These are phyloP conservation scores for Chytriomyces hyalinus DNA, from an alignment of 192 early-diverging fungal species.

Conservation along the genomic window DNA sequence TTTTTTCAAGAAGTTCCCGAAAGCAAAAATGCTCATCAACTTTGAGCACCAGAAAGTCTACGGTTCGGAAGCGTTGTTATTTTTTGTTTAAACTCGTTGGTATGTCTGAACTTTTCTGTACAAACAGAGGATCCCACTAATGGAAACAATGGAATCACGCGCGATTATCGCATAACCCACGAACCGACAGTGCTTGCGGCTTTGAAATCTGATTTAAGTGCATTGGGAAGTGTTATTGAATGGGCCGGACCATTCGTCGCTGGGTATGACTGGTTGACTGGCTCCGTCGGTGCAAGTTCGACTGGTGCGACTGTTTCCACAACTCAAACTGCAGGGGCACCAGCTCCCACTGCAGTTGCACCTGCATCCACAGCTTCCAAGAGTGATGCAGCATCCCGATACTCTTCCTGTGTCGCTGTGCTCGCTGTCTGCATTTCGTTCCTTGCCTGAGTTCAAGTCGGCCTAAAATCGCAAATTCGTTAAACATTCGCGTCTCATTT, in stretches of 20 bases:
- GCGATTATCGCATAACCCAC: slow-evolving; percentile 32
- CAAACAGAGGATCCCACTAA: background rate
- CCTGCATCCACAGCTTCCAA: background rate
- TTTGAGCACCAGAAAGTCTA: slow-evolving; percentile 6
- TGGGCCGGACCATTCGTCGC: slow-evolving; percentile 22
- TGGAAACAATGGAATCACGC: slow-evolving; percentile 12
- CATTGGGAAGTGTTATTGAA: background rate
- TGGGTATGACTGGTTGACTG: slow-evolving; percentile 17
- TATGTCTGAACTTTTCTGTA: too few species aligned
- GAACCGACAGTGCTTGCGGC: slow-evolving; percentile 22
- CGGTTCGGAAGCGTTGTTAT: too few species aligned
- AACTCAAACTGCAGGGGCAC: background rate
- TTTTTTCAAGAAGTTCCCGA: slow-evolving; percentile 19
- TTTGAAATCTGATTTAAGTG: slow-evolving; percentile 25
- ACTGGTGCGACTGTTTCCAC: background rate
- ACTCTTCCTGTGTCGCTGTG: background rate
- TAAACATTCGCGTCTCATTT: too few species aligned
- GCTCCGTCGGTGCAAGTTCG: background rate
- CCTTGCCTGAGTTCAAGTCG: background rate
- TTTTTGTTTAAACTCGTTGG: too few species aligned
- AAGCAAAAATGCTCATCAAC: slow-evolving; percentile 28
- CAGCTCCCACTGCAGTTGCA: background rate
- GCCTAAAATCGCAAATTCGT: background rate
- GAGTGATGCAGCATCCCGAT: background rate
- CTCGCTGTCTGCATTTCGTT: background rate